Evolutionary conservation across 345 rosid species (phyloP).

Genomic region (Mangifera indica): DNA sequence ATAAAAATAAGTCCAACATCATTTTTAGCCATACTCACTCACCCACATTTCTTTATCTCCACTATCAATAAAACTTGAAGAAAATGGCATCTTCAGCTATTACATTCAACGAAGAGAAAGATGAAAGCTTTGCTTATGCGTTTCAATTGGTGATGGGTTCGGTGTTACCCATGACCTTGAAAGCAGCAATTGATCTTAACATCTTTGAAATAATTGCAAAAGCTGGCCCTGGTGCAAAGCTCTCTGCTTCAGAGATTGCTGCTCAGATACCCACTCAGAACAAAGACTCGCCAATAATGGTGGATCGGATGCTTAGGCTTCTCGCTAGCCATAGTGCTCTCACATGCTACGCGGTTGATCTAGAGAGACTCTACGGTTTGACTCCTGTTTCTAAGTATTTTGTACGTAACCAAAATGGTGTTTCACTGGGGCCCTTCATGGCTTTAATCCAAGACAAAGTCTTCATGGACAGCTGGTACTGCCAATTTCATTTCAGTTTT

Average conservation of each 20-base stretch:
- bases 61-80: too few relatives aligned
- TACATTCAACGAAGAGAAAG: background rate
- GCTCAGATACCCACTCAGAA: constrained; percentile 18
- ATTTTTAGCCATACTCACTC: too few relatives aligned
- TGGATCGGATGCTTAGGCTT: constrained; percentile 39
- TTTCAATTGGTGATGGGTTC: constrained; percentile 22
- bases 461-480: constrained; percentile 17
- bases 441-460: constrained; percentile 14
- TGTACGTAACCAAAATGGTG: constrained; percentile 10
- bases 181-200: constrained; percentile 51
- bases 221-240: constrained; percentile 23
- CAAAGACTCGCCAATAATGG: constrained; percentile 27
- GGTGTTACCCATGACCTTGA: constrained; percentile 51
- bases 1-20: too few relatives aligned
- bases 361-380: constrained; percentile 26
- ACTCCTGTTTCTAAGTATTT: constrained; percentile 28
- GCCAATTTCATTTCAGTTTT: background rate
- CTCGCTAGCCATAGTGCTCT: constrained; percentile 32
- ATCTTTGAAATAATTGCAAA: constrained; percentile 38
- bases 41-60: too few relatives aligned
- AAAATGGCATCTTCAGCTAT: background rate
- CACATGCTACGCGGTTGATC: constrained; percentile 20
- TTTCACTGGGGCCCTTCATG: constrained; percentile 15
- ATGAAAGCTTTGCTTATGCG: constrained; percentile 26
- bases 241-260: constrained; percentile 39